phyloP scores from a whole-genome alignment of 306 rosid genomes.

The Corylus americana region DNA sequence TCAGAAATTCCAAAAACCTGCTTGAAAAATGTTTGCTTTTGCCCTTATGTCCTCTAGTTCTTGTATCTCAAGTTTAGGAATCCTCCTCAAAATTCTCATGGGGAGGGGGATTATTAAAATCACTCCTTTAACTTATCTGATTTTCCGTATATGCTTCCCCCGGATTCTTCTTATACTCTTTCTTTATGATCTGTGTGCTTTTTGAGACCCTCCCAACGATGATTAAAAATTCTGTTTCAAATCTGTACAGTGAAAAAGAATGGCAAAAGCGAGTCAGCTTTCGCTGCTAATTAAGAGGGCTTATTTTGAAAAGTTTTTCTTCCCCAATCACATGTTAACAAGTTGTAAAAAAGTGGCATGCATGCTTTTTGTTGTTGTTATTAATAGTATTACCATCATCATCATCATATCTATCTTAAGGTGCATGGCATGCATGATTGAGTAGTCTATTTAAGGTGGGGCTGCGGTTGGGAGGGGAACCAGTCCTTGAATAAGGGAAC shows the following conservation, averaged over 20 bases:
- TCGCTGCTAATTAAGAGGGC: background rate
- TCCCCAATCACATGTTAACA: too few relatives aligned
- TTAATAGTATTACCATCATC: background rate
- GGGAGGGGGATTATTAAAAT: slow-evolving; percentile 25
- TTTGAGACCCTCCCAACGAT: slow-evolving; percentile 13
- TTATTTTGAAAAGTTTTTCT: too few relatives aligned
- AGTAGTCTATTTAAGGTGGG: slow-evolving; percentile 42
- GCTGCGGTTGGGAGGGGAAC: slow-evolving; percentile 24
- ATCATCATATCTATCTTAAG: too few relatives aligned
- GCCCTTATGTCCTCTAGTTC: slow-evolving; percentile 54
- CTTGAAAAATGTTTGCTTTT: slow-evolving; percentile 38
- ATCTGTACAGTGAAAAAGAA: slow-evolving; percentile 14
- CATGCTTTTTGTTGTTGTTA: background rate
- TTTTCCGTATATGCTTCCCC: slow-evolving; percentile 50
- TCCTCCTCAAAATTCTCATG: slow-evolving; percentile 58
- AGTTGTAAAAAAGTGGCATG: too few relatives aligned
- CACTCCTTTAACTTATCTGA: slow-evolving; percentile 47
- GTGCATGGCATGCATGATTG: slow-evolving; percentile 5
- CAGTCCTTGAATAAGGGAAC: slow-evolving; percentile 32
- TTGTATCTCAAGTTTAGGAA: slow-evolving; percentile 59
- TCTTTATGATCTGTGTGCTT: slow-evolving; percentile 26
- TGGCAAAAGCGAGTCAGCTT: slow-evolving; percentile 32
- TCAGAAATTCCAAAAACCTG: slow-evolving; percentile 49
- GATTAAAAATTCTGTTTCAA: background rate
- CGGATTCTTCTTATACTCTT: slow-evolving; percentile 55